phyloP scores from a whole-genome alignment of 352 stramenopile genomes.

The Phytophthora pini region DNA sequence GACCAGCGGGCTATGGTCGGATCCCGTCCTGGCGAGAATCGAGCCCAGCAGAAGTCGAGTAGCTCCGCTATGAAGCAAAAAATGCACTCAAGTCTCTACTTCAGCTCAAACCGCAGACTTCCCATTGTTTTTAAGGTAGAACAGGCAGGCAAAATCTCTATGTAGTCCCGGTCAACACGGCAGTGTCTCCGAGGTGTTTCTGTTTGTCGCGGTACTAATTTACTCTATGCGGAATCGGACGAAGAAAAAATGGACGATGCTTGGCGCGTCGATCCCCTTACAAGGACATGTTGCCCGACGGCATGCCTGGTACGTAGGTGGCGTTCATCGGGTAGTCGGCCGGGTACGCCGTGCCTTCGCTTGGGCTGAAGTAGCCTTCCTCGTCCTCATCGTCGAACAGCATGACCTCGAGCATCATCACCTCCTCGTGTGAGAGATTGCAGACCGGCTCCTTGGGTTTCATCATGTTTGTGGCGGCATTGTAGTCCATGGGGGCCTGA shows the following conservation, averaged over 20 bases:
- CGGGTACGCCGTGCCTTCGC: conserved; percentile 17
- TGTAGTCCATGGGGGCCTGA: conserved; percentile 44
- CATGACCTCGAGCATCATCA: conserved; percentile 53
- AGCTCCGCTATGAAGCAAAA: conserved; percentile 5
- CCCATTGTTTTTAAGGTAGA: conserved; percentile 31
- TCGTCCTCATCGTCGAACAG: conserved; percentile 50
- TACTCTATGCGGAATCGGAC: conserved; percentile 47
- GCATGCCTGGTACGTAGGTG: conserved; percentile 1
- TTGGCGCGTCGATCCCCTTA: conserved; percentile 13
- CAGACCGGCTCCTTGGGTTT: conserved; percentile 48
- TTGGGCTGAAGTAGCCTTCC: conserved; percentile 20
- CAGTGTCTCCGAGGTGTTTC: conserved; percentile 22
- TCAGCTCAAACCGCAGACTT: conserved; percentile 7
- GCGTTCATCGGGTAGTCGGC: conserved; percentile 10
- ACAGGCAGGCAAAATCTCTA: conserved; percentile 31
- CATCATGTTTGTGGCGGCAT: conserved; percentile 35
- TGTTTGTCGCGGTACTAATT: conserved; percentile 40
- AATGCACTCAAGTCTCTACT: conserved; percentile 4
- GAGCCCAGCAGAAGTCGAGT: background rate
- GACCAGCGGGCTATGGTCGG: background rate
- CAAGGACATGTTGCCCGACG: conserved; percentile 39
- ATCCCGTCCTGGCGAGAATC: background rate
- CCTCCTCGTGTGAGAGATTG: conserved; percentile 47
- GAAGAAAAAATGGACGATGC: conserved; percentile 31
- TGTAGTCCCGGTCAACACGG: conserved; percentile 10